Conservation (phyloP, 305 asterid genomes). For the Fraxinus platypoda region DNA sequence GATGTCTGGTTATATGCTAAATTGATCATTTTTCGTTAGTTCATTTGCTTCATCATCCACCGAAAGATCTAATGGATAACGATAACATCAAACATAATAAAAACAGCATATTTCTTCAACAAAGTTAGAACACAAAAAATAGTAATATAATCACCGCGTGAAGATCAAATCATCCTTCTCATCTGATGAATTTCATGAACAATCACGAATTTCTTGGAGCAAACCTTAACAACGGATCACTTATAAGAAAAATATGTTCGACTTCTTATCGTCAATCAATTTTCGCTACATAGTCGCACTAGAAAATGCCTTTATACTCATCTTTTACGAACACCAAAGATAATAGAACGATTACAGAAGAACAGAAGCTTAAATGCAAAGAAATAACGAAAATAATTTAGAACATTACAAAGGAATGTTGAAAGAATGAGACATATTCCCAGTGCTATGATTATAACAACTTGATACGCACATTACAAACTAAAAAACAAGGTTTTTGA, state of each 20-base stretch:
- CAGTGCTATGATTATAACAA: constrained; percentile 5
- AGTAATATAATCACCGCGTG: too few species aligned
- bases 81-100: neutral
- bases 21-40: neutral
- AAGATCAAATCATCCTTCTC: too few species aligned
- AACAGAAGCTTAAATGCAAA: constrained; percentile 14
- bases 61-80: neutral
- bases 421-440: constrained; percentile 41
- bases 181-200: too few species aligned
- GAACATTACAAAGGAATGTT: constrained; percentile 10
- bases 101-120: neutral
- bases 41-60: neutral
- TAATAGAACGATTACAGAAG: neutral
- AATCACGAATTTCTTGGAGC: neutral
- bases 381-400: neutral
- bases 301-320: neutral
- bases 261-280: constrained; percentile 23
- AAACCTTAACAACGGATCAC: neutral
- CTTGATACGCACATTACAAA: neutral
- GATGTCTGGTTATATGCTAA: neutral
- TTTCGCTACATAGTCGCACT: neutral
- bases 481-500: neutral
- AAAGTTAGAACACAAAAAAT: neutral
- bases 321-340: neutral
- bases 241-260: neutral